A percentile compares a stretch with the other conserved stretches of the same genome.
Conservation (phyloP, 176 grass and related monocot species). For the Tillandsia leiboldiana region DNA sequence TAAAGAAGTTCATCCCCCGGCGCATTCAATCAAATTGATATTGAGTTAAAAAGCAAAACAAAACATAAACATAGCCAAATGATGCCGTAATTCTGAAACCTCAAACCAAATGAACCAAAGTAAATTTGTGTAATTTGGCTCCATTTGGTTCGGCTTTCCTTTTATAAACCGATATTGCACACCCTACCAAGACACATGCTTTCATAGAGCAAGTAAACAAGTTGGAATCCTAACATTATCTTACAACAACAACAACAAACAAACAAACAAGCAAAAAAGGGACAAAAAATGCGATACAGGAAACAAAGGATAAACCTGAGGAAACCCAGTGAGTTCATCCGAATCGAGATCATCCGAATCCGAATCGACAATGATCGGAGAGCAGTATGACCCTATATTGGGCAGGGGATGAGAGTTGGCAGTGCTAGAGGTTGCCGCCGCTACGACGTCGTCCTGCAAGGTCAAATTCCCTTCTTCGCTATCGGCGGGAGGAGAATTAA, state of each 20-base stretch:
- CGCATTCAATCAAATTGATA: not conserved
- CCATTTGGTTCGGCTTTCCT: no score
- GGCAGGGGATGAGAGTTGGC: no score
- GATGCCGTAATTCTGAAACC: no score
- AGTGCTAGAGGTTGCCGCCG: not conserved
- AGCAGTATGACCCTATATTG: constrained; percentile 23
- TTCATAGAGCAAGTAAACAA: not conserved
- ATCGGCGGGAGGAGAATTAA: constrained; percentile 4
- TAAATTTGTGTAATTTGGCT: no score
- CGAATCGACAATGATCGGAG: constrained; percentile 42
- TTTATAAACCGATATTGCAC: not conserved
- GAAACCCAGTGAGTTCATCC: constrained; percentile 3
- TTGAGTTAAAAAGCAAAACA: not conserved
- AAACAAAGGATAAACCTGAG: constrained; percentile 36
- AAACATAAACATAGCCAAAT: no score
- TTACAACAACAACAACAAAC: not conserved
- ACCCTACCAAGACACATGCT: not conserved
- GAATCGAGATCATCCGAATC: constrained; percentile 24
- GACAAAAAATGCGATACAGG: constrained; percentile 15
- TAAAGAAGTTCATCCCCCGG: no score
- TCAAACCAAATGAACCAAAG: no score
- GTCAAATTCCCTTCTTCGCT: not conserved
- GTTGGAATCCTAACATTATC: not conserved
- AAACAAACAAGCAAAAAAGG: not conserved
- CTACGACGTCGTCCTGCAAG: not conserved